These are phyloP conservation scores for Porcisia deanei DNA, from an alignment of 208 protist species.

Conservation along the genomic window DNA sequence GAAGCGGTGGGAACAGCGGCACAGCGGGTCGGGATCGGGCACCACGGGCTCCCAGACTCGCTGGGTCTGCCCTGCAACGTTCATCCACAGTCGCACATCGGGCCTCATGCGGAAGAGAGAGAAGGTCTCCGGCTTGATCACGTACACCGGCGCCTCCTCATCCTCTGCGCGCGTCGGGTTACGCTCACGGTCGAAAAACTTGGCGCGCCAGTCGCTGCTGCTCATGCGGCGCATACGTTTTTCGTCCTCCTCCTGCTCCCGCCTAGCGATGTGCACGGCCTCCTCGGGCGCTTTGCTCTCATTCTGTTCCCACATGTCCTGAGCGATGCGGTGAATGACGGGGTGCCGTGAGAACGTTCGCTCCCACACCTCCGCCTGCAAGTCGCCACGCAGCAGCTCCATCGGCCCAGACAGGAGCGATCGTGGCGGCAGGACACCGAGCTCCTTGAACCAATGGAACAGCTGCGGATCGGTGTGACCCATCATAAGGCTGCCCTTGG, in stretches of 20 bases:
- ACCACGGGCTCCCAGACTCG: slow-evolving; percentile 83
- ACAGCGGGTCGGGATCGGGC: slow-evolving; percentile 68
- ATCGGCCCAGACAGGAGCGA: slow-evolving; percentile 70
- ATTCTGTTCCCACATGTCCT: slow-evolving; percentile 84
- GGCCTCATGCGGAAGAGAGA: slow-evolving; percentile 71
- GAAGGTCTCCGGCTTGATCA: slow-evolving; percentile 86
- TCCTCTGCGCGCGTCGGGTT: slow-evolving; percentile 81
- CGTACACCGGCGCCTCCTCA: slow-evolving; percentile 81
- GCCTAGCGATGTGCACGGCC: slow-evolving; percentile 59
- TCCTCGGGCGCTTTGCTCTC: slow-evolving; percentile 77
- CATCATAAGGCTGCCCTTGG: slow-evolving; percentile 76
- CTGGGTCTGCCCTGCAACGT: slow-evolving; percentile 58
- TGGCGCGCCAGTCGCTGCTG: slow-evolving; percentile 86
- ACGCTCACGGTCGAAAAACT: slow-evolving; percentile 82
- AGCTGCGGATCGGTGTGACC: slow-evolving; percentile 90
- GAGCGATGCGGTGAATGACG: slow-evolving; percentile 73
- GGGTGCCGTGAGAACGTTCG: slow-evolving; percentile 74
- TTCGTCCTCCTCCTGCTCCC: slow-evolving; percentile 81
- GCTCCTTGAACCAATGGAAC: slow-evolving; percentile 91
- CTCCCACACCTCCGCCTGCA: slow-evolving; percentile 79
- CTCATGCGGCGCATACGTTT: slow-evolving; percentile 91
- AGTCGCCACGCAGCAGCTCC: slow-evolving; percentile 71
- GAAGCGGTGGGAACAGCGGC: slow-evolving; percentile 73
- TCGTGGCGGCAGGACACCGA: slow-evolving; percentile 77
- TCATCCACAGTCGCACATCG: slow-evolving; percentile 82